phyloP scores from a whole-genome alignment of 2,329 filamentous ascomycete species.

The Neodidymelliopsis sp. region DNA sequence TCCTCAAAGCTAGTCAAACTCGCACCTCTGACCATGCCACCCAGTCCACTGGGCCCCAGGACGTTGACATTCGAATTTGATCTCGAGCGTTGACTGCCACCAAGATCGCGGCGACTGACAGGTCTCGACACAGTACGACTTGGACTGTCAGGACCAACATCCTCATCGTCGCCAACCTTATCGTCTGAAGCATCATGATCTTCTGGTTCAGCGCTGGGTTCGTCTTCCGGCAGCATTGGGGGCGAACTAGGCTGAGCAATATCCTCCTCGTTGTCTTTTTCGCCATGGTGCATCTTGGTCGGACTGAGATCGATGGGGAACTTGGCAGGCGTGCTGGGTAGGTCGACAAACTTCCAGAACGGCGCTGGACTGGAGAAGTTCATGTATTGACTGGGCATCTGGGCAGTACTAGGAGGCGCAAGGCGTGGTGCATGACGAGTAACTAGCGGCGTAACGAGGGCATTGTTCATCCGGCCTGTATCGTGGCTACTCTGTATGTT shows the following conservation, averaged over 20 bases:
- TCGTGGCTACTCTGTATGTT: constrained; percentile 40
- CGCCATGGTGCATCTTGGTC: constrained; percentile 45
- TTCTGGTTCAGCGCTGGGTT: constrained; percentile 36
- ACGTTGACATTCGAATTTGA: constrained; percentile 43
- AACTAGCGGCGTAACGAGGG: constrained; percentile 71
- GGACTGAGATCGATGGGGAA: constrained; percentile 44
- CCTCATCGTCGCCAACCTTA: constrained; percentile 45
- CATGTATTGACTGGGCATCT: constrained; percentile 84
- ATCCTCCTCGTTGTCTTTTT: constrained; percentile 44
- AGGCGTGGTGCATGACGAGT: constrained; percentile 76
- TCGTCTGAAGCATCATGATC: constrained; percentile 40
- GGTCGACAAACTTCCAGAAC: constrained; percentile 87
- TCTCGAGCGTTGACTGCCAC: constrained; percentile 34
- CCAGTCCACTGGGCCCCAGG: constrained; percentile 28
- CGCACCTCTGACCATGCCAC: constrained; percentile 47
- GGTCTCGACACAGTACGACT: constrained; percentile 47
- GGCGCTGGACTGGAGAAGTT: constrained; percentile 84
- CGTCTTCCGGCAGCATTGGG: constrained; percentile 38
- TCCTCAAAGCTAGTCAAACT: constrained; percentile 48
- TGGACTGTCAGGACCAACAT: constrained; percentile 43
- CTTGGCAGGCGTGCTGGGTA: constrained; percentile 73
- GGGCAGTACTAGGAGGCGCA: constrained; percentile 80
- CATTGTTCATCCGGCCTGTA: constrained; percentile 38
- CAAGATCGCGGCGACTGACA: constrained; percentile 42
- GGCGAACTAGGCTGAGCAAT: constrained; percentile 44